Evolutionary conservation across 2,329 filamentous ascomycete genomes (phyloP).

Genomic region (Pyrenophora teres): DNA sequence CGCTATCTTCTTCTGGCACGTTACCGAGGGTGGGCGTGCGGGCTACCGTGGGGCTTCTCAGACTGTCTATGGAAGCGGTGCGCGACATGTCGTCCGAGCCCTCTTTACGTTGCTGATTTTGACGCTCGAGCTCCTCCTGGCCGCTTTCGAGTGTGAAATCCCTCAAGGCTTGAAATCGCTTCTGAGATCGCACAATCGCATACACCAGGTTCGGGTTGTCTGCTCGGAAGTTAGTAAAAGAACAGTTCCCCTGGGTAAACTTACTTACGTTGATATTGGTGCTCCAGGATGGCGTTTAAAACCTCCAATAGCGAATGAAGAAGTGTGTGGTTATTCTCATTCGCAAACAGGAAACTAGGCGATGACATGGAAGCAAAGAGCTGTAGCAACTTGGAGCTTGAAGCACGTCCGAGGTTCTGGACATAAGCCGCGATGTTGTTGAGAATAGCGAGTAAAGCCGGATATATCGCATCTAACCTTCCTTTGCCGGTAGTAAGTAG

Average conservation of each 20-base stretch:
- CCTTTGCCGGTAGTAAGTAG: slow-evolving; percentile 91
- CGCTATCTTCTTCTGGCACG: slow-evolving; percentile 76
- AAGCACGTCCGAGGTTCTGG: slow-evolving; percentile 72
- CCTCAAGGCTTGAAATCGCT: slow-evolving; percentile 81
- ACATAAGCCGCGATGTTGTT: slow-evolving; percentile 90
- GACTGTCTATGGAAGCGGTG: slow-evolving; percentile 69
- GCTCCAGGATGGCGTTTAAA: slow-evolving; percentile 86
- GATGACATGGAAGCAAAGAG: slow-evolving; percentile 91
- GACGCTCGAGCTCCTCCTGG: slow-evolving; percentile 85
- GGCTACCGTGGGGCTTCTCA: slow-evolving; percentile 65
- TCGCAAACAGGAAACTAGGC: slow-evolving; percentile 87
- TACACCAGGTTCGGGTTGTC: slow-evolving; percentile 84
- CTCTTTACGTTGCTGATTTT: slow-evolving; percentile 72
- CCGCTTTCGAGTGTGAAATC: slow-evolving; percentile 91
- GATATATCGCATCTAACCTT: slow-evolving; percentile 87
- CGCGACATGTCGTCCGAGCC: slow-evolving; percentile 45
- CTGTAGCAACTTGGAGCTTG: slow-evolving; percentile 82
- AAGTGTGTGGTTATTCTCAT: slow-evolving; percentile 85
- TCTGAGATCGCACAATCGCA: slow-evolving; percentile 76
- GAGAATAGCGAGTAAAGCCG: slow-evolving; percentile 86
- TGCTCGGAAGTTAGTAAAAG: slow-evolving; percentile 42
- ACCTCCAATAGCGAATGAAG: slow-evolving; percentile 83
- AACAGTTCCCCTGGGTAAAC: background rate
- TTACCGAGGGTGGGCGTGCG: slow-evolving; percentile 64
- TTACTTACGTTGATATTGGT: slow-evolving; percentile 75